These are phyloP conservation scores for Rheum nobile DNA, from an alignment of 148 eudicot genomes.

Conservation along the genomic window DNA sequence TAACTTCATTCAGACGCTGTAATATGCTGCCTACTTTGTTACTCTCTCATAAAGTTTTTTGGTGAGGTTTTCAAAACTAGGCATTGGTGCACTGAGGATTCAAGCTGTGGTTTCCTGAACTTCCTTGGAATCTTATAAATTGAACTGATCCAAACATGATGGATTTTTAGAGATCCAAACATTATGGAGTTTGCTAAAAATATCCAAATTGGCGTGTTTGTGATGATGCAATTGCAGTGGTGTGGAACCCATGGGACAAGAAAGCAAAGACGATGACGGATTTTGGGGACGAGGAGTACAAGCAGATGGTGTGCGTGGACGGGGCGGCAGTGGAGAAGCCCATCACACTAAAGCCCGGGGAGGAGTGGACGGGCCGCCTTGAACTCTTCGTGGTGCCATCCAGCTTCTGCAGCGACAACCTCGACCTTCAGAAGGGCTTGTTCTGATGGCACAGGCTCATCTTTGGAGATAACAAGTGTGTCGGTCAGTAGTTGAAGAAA, in stretches of 20 bases:
- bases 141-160: too few species aligned
- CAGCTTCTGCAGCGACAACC: conserved; percentile 55
- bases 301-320: conserved; percentile 75
- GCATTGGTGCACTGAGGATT: not conserved
- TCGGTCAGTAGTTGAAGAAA: not conserved
- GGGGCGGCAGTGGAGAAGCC: conserved; percentile 69
- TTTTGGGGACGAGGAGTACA: conserved; percentile 78
- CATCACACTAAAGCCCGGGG: conserved; percentile 70
- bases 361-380: conserved; percentile 74
- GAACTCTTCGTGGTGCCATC: conserved; percentile 57
- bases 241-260: conserved; percentile 96
- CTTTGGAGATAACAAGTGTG: not conserved
- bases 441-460: not conserved
- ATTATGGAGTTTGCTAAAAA: not conserved
- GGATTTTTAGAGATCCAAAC: too few species aligned
- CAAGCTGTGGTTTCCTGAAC: not conserved
- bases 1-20: not conserved
- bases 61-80: not conserved
- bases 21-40: too few species aligned
- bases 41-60: too few species aligned
- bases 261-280: conserved; percentile 69
- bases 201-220: not conserved
- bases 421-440: conserved; percentile 16
- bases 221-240: conserved; percentile 25
- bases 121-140: not conserved